Evolutionary conservation across 352 stramenopile species (phyloP).

Genomic region (Pythium brachiatum): DNA sequence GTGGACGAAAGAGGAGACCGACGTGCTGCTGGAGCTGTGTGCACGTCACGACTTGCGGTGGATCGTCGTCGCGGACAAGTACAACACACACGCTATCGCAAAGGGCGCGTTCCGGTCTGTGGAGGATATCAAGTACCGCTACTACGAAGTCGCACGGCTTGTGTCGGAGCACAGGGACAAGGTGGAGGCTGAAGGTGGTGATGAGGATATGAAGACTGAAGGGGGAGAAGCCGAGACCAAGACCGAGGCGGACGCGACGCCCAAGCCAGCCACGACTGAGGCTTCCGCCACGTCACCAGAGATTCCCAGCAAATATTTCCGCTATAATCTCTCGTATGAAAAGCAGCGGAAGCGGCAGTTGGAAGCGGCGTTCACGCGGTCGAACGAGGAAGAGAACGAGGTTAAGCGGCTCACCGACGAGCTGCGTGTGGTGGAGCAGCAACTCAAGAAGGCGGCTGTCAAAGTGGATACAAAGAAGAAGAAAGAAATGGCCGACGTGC

Average conservation of each 20-base stretch:
- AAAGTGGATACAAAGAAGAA: slow-evolving; percentile 69
- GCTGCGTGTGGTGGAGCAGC: slow-evolving; percentile 51
- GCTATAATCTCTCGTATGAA: slow-evolving; percentile 67
- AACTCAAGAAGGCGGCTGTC: slow-evolving; percentile 66
- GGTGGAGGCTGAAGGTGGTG: neutral
- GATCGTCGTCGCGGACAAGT: slow-evolving; percentile 62
- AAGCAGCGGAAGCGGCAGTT: slow-evolving; percentile 71
- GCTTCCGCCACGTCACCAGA: slow-evolving; percentile 6
- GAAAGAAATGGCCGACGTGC: slow-evolving; percentile 62
- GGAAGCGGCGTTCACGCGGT: slow-evolving; percentile 59
- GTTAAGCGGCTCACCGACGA: slow-evolving; percentile 57
- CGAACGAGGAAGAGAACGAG: slow-evolving; percentile 63
- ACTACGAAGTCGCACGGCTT: slow-evolving; percentile 56
- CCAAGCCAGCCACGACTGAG: neutral
- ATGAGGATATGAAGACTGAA: neutral
- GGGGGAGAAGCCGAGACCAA: neutral
- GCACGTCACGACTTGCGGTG: slow-evolving; percentile 58
- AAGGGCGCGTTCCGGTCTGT: slow-evolving; percentile 39
- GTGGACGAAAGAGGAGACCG: slow-evolving; percentile 67
- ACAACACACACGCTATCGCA: slow-evolving; percentile 40
- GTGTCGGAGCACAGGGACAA: slow-evolving; percentile 42
- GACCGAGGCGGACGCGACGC: neutral
- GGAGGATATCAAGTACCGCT: slow-evolving; percentile 73
- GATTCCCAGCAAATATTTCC: slow-evolving; percentile 32
- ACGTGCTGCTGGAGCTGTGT: slow-evolving; percentile 51